Evolutionary conservation across 257 asterid genomes (phyloP).

Genomic region (Verbascum thapsus): DNA sequence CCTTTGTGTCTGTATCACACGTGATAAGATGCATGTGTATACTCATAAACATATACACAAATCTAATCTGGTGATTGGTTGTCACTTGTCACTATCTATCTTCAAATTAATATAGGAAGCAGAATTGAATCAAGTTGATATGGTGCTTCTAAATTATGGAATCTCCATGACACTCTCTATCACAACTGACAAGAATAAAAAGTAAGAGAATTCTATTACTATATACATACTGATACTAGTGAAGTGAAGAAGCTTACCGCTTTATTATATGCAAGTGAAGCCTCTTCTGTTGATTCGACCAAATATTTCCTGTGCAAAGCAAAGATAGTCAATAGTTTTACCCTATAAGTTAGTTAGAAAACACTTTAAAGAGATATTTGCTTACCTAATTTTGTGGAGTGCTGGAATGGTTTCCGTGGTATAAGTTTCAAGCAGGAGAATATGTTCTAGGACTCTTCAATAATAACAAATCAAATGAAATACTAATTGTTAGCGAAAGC

Average conservation of each 20-base stretch:
- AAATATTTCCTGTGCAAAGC: constrained; percentile 66
- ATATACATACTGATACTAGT: background rate
- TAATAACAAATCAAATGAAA: constrained; percentile 34
- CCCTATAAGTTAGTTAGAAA: constrained; percentile 15
- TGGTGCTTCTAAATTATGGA: constrained; percentile 13
- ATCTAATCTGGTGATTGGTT: background rate
- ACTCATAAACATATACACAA: background rate
- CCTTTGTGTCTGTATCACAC: background rate
- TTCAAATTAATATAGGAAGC: background rate
- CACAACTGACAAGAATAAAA: constrained; percentile 1
- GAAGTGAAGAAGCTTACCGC: constrained; percentile 59
- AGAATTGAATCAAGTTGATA: no score
- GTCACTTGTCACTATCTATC: constrained; percentile 12
- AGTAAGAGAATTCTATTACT: no score
- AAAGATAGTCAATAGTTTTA: constrained; percentile 23
- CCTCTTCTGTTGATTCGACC: constrained; percentile 94
- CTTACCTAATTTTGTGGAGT: constrained; percentile 90
- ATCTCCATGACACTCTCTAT: background rate
- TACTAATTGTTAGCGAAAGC: constrained; percentile 32
- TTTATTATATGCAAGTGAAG: constrained; percentile 94
- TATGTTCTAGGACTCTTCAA: constrained; percentile 87
- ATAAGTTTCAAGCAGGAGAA: constrained; percentile 92
- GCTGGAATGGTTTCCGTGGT: constrained; percentile 91
- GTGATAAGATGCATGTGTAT: background rate
- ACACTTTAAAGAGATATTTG: constrained; percentile 5